phyloP scores from a whole-genome alignment of 768 basidiomycete genomes.

The Lentinula aciculospora region DNA sequence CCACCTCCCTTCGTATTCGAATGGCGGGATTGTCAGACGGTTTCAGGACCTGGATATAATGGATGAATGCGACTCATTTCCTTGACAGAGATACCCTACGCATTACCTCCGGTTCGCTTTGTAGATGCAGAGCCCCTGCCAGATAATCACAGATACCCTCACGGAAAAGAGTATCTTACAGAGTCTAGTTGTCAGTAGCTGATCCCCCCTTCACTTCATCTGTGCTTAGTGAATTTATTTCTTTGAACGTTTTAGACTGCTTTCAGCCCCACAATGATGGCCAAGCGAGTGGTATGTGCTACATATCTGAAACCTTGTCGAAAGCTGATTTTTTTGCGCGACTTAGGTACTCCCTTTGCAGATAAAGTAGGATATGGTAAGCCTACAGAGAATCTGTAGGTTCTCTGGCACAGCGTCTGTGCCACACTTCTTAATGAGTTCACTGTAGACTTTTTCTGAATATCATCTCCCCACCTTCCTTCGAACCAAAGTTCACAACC shows the following conservation, averaged over 20 bases:
- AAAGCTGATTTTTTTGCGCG: background rate
- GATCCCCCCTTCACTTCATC: background rate
- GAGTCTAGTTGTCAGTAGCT: constrained; percentile 48
- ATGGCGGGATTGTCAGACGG: background rate
- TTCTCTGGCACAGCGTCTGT: background rate
- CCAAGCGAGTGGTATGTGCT: constrained; percentile 41
- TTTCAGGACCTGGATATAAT: no score
- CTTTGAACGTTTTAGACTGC: constrained; percentile 38
- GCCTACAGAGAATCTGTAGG: constrained; percentile 69
- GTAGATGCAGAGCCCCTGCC: constrained; percentile 58
- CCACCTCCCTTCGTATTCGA: background rate
- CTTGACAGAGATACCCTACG: constrained; percentile 64
- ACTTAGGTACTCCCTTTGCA: constrained; percentile 37
- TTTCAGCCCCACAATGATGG: constrained; percentile 63
- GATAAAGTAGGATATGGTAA: constrained; percentile 63
- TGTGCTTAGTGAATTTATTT: no score
- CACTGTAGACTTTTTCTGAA: constrained; percentile 54
- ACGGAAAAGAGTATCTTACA: constrained; percentile 48
- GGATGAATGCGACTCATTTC: no score
- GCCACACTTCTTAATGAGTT: background rate
- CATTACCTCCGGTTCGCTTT: constrained; percentile 58
- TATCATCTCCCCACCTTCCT: constrained; percentile 54
- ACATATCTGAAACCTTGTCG: background rate
- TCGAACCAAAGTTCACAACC: constrained; percentile 17
- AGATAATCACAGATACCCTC: constrained; percentile 44